Base-by-base conservation (phyloP, 2,329 filamentous ascomycete species). In the Talaromyces atroroseus region DNA sequence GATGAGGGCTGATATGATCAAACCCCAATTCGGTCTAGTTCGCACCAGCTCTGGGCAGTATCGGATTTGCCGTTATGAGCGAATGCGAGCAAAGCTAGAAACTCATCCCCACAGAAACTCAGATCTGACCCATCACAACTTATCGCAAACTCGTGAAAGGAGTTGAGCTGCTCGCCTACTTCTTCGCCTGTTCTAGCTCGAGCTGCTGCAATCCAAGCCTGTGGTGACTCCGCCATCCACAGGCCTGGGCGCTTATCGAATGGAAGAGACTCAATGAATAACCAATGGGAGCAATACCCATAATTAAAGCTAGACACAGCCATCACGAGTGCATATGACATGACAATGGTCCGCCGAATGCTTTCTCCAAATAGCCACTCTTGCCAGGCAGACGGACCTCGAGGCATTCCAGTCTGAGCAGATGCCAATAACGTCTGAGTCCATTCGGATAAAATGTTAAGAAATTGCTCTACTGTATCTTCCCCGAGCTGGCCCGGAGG, bases 121-220 rank as follows among this genome's bases (percentile, higher is more conserved):
- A 18, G 29, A 12, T 42, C 34, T 7, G 26, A 40, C 7, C 44
- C 52, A 16, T 21, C 34, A 14, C 24, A 16, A 42, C 52, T 44
- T 8, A 49, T 32, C 6, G 45, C 24, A 49, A 49, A 49, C n/a
- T 48, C 44, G 18, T 54, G 52, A 29, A 49, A 54, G 1, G 52
- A 54, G 8, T n/a, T 38, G 16, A 54, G 52, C 18, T 48, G 16
- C 23, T 54, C 52, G n/a, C 45, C 45, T 2, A 54, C 52, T 54
- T 54, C 52, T 16, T 54, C 52, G 10, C 52, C 52, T 11, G 45
- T 54, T 8, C 24, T 47, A 8, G 36, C 34, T 21, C 23, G 21
- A 21, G 52, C 44, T 32, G 52, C 52, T 12, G 52, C 45, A 42
- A 54, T 54, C 52, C 52, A 54, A n/a, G 52, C 52, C 24, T 54